phyloP scores from a whole-genome alignment of 1,284 basidiomycete genomes.

The Tilletia indica region DNA sequence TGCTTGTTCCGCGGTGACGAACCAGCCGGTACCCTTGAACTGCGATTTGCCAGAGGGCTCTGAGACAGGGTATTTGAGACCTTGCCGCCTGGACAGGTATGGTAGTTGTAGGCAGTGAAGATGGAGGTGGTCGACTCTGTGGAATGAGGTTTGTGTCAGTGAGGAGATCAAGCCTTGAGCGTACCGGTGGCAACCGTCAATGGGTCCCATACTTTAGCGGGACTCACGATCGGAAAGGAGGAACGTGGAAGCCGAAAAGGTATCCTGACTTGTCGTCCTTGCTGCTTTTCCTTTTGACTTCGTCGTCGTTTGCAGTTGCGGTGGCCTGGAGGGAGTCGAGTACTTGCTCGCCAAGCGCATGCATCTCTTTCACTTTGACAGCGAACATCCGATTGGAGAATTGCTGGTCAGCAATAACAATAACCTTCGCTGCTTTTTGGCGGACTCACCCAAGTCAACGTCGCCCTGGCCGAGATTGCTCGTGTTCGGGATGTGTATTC shows the following conservation, averaged over 20 bases:
- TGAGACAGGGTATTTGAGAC: slow-evolving; percentile 66
- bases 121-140: slow-evolving; percentile 75
- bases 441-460: slow-evolving; percentile 21
- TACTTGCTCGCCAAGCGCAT: slow-evolving; percentile 63
- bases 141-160: slow-evolving; percentile 38
- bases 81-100: slow-evolving; percentile 61
- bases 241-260: slow-evolving; percentile 38
- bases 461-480: slow-evolving; percentile 15
- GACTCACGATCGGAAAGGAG: slow-evolving; percentile 60
- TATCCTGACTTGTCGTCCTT: slow-evolving; percentile 34
- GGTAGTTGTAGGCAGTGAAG: slow-evolving; percentile 74
- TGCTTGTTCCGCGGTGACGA: slow-evolving; percentile 68
- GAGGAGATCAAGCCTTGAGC: not conserved
- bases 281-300: not conserved
- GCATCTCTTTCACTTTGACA: slow-evolving; percentile 64
- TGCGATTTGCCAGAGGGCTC: slow-evolving; percentile 41
- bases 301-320: not conserved
- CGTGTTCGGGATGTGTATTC: slow-evolving; percentile 59
- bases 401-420: not conserved
- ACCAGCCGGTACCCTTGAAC: slow-evolving; percentile 75
- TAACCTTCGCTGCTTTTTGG: not conserved
- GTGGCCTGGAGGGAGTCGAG: slow-evolving; percentile 57
- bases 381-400: not conserved
- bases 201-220: too few relatives aligned
- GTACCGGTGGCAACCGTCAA: too few relatives aligned